phyloP scores from a whole-genome alignment of 2,329 filamentous ascomycete genomes.

The Trichophyton schoenleinii region DNA sequence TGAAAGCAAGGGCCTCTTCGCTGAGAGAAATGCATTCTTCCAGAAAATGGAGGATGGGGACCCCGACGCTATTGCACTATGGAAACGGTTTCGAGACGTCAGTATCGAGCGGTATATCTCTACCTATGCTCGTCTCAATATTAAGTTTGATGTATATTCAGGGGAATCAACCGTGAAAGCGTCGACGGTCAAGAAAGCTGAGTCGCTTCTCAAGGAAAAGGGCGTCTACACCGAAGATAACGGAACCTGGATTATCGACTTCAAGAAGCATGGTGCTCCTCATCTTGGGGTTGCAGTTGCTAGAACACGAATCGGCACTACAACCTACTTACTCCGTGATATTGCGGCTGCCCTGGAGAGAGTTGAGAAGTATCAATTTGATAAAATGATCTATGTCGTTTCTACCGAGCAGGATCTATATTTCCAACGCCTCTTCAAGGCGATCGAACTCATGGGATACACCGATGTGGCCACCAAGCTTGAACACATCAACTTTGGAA shows the following conservation, averaged over 20 bases:
- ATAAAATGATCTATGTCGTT: slow-evolving; percentile 71
- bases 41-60: slow-evolving; percentile 60
- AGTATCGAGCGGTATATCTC: slow-evolving; percentile 55
- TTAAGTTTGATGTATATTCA: slow-evolving; percentile 57
- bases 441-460: slow-evolving; percentile 58
- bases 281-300: slow-evolving; percentile 58
- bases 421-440: slow-evolving; percentile 63
- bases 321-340: slow-evolving; percentile 65
- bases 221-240: slow-evolving; percentile 55
- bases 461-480: slow-evolving; percentile 55
- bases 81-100: slow-evolving; percentile 54
- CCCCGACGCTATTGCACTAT: slow-evolving; percentile 46
- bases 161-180: slow-evolving; percentile 62
- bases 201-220: slow-evolving; percentile 50
- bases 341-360: slow-evolving; percentile 61
- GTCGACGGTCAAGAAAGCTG: slow-evolving; percentile 52
- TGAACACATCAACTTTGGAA: slow-evolving; percentile 64
- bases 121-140: slow-evolving; percentile 58
- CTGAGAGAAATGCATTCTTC: slow-evolving; percentile 44
- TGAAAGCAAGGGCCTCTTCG: slow-evolving; percentile 34
- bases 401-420: slow-evolving; percentile 61
- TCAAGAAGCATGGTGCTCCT: slow-evolving; percentile 55
- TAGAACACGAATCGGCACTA: slow-evolving; percentile 61
- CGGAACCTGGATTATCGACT: slow-evolving; percentile 62
- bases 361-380: slow-evolving; percentile 49